phyloP scores from a whole-genome alignment of 768 basidiomycete species.

The Lentinula aciculospora region DNA sequence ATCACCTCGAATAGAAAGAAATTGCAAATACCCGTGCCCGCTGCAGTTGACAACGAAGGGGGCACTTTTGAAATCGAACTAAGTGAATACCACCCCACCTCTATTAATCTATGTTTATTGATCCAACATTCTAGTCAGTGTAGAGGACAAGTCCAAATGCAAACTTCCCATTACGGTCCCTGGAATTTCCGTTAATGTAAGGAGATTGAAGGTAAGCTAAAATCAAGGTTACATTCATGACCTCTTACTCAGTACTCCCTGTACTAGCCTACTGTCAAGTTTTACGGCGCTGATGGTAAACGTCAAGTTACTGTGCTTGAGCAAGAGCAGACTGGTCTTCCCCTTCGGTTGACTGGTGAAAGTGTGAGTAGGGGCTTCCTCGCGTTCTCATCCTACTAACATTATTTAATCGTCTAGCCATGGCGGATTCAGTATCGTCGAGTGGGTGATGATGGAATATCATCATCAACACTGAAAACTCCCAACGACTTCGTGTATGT shows the following conservation, averaged over 20 bases:
- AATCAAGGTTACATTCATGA: not conserved
- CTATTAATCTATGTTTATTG: not conserved
- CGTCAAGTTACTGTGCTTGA: conserved; percentile 66
- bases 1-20: conserved; percentile 52
- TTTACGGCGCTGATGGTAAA: conserved; percentile 63
- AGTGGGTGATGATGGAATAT: conserved; percentile 35
- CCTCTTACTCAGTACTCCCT: not conserved
- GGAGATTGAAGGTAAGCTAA: conserved; percentile 61
- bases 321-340: conserved; percentile 65
- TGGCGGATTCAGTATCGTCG: conserved; percentile 80
- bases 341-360: conserved; percentile 86
- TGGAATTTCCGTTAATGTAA: conserved; percentile 82
- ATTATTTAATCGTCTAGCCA: conserved; percentile 55
- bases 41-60: conserved; percentile 56
- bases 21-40: conserved; percentile 64
- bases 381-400: not conserved
- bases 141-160: conserved; percentile 88
- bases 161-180: conserved; percentile 68
- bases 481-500: conserved; percentile 73
- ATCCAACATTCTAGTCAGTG: conserved; percentile 47
- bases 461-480: conserved; percentile 36
- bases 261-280: conserved; percentile 75
- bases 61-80: conserved; percentile 79
- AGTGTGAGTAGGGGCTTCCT: conserved; percentile 46
- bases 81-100: conserved; percentile 28